Evolutionary conservation across 192 early-diverging fungal species (phyloP), one percentile per base, ranked within the genome.

Genomic region (Phlyctochytrium arcticum): DNA sequence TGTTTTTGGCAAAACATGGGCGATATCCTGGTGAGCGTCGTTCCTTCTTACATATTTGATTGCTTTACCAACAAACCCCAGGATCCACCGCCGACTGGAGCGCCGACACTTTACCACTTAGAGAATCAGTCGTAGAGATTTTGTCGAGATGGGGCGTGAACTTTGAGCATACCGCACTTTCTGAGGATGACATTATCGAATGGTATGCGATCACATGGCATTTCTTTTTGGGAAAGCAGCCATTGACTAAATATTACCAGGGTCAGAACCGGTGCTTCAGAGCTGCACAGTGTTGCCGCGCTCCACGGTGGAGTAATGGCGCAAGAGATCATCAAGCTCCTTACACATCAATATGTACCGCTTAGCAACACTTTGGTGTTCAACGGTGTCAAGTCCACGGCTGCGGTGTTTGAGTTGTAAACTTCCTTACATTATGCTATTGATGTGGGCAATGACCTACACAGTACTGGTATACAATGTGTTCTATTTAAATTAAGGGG

Each of bases 271-370:
- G 93, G 90, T 7, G 80, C 76, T 29, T 70, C 81, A 30, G 87
- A 95, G 60, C 80, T 95, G 10, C 91, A 91, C 67, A 91, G 88
- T 68, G 85, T 93, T 37, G 89, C 93, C 0, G 86, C 92, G 6
- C 66, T 96, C 17, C 78, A 88, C 57, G 96, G 95, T 37, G 96
- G 95, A 23, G 76, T 99, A 32, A 90, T 88, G 19, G 82, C 92
- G 10, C 96, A 99, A 64, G 96, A 99, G 71, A 75, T 86, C 27
- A 95, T 97, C 80, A 99, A 99, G 79, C 69, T 99, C 37, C 84
- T 97, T 36, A 99, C 96, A 3, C 80, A 81, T 47, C 96, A 99
- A 77, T 99, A 99, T 67, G 86, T 95, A 49, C 94, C 95, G 2
- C 72, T 94, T 49, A 82, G 92, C 74, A 96, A 96, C 69, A 85